Conservation (phyloP, 495 filamentous ascomycete genomes). For the Penicillium bovifimosum region DNA sequence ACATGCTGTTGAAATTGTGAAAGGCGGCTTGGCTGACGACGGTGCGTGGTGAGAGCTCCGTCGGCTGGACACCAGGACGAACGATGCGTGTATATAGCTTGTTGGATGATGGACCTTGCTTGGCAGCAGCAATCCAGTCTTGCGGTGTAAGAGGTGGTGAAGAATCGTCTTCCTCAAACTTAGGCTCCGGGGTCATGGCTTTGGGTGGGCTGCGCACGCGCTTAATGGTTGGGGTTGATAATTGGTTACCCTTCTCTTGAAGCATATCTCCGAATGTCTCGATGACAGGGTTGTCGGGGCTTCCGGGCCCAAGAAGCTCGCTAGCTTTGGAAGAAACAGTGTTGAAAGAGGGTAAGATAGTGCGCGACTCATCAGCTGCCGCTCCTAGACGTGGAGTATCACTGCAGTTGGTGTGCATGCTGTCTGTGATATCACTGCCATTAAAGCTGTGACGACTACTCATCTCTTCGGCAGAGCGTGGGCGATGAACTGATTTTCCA, state of each 20-base stretch:
- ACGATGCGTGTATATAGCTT: slow-evolving; percentile 10
- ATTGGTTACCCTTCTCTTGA: slow-evolving; percentile 14
- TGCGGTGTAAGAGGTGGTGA: slow-evolving; percentile 35
- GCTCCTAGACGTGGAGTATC: slow-evolving; percentile 25
- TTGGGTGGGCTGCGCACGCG: slow-evolving; percentile 20
- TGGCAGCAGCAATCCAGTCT: slow-evolving; percentile 43
- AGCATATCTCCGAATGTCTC: slow-evolving; percentile 19
- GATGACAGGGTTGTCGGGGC: slow-evolving; percentile 21
- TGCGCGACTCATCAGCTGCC: slow-evolving; percentile 22
- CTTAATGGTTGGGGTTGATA: slow-evolving; percentile 21
- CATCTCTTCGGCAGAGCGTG: slow-evolving; percentile 34
- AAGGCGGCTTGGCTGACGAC: slow-evolving; percentile 12
- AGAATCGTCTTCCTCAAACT: slow-evolving; percentile 5
- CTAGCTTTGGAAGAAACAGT: slow-evolving; percentile 26
- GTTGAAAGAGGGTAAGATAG: slow-evolving; percentile 31
- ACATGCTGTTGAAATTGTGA: slow-evolving; percentile 27
- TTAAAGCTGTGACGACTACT: slow-evolving; percentile 26
- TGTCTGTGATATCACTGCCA: slow-evolving; percentile 25
- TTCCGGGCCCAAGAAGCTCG: slow-evolving; percentile 22
- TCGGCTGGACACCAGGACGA: slow-evolving; percentile 6
- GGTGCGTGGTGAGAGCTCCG: slow-evolving; percentile 10
- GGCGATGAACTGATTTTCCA: slow-evolving; percentile 23
- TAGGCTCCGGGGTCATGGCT: slow-evolving; percentile 4
- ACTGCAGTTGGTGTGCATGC: slow-evolving; percentile 29
- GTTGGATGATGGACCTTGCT: slow-evolving; percentile 19